phyloP scores from a whole-genome alignment of 2,329 filamentous ascomycete genomes.

The Fusarium mundagurra region DNA sequence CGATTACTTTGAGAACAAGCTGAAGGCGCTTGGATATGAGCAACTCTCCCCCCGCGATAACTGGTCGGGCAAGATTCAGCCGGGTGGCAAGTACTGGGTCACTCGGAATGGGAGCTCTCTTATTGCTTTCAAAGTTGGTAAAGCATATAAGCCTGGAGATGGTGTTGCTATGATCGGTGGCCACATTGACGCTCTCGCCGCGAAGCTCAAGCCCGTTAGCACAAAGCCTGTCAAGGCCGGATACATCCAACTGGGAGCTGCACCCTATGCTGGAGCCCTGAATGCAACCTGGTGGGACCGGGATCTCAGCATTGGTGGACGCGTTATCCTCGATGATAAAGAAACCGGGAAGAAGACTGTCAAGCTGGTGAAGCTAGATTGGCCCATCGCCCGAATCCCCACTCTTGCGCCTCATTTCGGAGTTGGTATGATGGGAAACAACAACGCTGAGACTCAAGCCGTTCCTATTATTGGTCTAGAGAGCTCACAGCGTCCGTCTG shows the following conservation, averaged over 20 bases:
- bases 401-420: conserved; percentile 96
- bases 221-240: conserved; percentile 85
- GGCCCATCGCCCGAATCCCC: conserved; percentile 92
- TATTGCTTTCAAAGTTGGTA: conserved; percentile 86
- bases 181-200: conserved; percentile 92
- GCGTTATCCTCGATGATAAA: conserved; percentile 82
- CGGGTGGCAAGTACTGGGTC: conserved; percentile 89
- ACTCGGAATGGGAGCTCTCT: conserved; percentile 86
- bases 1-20: conserved; percentile 77
- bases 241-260: conserved; percentile 88
- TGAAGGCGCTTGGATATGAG: conserved; percentile 77
- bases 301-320: conserved; percentile 88
- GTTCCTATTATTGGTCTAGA: conserved; percentile 94
- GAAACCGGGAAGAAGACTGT: conserved; percentile 78
- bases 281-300: conserved; percentile 97
- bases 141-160: conserved; percentile 83
- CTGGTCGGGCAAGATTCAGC: conserved; percentile 77
- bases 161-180: conserved; percentile 89
- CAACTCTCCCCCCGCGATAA: conserved; percentile 80
- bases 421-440: conserved; percentile 70
- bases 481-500: conserved; percentile 59
- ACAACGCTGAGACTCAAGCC: conserved; percentile 91
- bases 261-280: conserved; percentile 88
- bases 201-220: conserved; percentile 90
- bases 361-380: conserved; percentile 89